These are phyloP conservation scores for Phytopythium sindhum DNA, from an alignment of 352 stramenopile species.

Conservation along the genomic window DNA sequence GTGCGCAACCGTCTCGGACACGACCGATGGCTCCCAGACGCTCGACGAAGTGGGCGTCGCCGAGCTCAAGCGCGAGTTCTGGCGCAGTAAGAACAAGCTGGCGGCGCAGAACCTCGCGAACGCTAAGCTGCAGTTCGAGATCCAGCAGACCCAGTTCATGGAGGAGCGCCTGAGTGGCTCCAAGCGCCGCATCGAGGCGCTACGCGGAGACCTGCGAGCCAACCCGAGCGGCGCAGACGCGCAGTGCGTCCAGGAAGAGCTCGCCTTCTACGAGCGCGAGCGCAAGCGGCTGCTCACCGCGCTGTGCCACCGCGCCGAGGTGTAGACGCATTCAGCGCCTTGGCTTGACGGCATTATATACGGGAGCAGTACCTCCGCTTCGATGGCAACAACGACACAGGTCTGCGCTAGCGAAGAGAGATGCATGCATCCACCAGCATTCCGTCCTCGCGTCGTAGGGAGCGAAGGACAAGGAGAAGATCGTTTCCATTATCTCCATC, in stretches of 20 bases:
- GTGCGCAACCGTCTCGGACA: conserved; percentile 4
- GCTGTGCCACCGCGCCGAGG: background rate
- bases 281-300: conserved; percentile 8
- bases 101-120: conserved; percentile 14
- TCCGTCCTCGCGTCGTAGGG: too few relatives aligned
- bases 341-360: too few relatives aligned
- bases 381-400: background rate
- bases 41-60: conserved; percentile 1
- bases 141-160: conserved; percentile 15
- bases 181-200: conserved; percentile 19
- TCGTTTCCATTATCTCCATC: too few relatives aligned
- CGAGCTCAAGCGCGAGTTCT: conserved; percentile 15
- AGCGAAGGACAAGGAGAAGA: too few relatives aligned
- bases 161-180: conserved; percentile 18
- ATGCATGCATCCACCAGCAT: too few relatives aligned
- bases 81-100: conserved; percentile 16
- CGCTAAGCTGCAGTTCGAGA: conserved; percentile 18
- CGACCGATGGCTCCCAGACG: conserved; percentile 1
- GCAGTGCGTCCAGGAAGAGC: conserved; percentile 9
- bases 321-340: background rate
- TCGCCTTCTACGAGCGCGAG: conserved; percentile 16
- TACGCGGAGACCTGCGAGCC: conserved; percentile 13
- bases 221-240: background rate
- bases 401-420: too few relatives aligned
- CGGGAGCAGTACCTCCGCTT: background rate